A percentile compares a stretch with the other conserved stretches of the same genome.
Conservation (phyloP, 257 asterid genomes). For the Gynochthodes officinalis region DNA sequence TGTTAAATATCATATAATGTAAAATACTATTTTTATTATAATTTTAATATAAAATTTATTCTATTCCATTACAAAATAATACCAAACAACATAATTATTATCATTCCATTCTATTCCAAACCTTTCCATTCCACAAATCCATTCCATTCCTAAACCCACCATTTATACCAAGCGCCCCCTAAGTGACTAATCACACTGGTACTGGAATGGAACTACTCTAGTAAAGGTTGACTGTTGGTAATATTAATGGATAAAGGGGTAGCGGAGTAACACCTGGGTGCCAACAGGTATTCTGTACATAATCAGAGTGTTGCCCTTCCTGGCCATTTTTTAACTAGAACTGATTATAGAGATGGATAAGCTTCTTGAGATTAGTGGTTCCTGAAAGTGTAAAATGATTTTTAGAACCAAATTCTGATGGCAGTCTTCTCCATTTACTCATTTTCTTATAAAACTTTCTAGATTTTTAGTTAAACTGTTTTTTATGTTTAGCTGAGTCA, state of each 20-base stretch:
- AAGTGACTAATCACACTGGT: neutral
- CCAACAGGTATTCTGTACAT: neutral
- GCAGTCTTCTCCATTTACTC: neutral
- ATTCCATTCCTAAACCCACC: too few relatives aligned
- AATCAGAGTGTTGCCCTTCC: neutral
- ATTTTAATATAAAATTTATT: too few relatives aligned
- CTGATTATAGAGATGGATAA: neutral
- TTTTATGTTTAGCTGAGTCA: neutral
- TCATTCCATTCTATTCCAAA: too few relatives aligned
- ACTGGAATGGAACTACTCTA: neutral
- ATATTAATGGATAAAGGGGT: neutral
- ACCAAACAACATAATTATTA: too few relatives aligned
- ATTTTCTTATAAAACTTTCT: too few relatives aligned
- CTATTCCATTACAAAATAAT: too few relatives aligned
- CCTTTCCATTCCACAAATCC: too few relatives aligned
- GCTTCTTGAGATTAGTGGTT: neutral
- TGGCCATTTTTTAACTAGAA: neutral
- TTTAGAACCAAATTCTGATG: too few relatives aligned
- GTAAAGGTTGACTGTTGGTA: neutral
- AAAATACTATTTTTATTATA: too few relatives aligned
- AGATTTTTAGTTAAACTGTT: neutral
- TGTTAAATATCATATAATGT: too few relatives aligned
- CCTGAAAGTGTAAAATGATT: neutral
- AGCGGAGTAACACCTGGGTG: neutral
- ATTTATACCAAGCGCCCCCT: too few relatives aligned